Base-by-base conservation (phyloP, 257 asterid species). In the Agastache rugosa region DNA sequence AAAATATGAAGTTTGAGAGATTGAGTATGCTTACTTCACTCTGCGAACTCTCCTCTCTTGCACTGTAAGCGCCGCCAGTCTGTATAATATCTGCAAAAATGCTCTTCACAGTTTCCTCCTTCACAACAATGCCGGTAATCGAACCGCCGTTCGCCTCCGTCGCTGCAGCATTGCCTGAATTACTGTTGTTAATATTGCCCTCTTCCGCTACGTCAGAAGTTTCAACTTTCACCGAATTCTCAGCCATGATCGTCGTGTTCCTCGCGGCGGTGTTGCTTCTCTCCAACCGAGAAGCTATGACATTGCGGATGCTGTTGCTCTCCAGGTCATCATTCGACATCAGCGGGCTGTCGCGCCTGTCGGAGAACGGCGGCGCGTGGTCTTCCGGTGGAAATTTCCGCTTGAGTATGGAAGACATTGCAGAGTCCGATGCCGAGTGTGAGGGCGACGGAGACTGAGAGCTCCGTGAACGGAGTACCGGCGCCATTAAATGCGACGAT, bases 371-470 rank as follows among this genome's bases (percentile, higher is more conserved):
- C 67, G 90, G 97, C 63, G 91, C 96, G 86, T 81, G 97, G 82
- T 93, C 97, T 1, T 88, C 97, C 51, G 96, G 79, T 19, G 83
- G 86, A 45, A 86, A 79, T 83, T 93, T 91, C 39, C 99, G 97
- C 81, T 95, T 92, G 86, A 78, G 97, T 69, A 95, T 82, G 6
- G 98, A 87, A 20, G 99, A 95, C 55, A 96, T 90, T 74, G 96
- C 99, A 67, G 99, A 90, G 70, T 98, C 98, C 56, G n/a, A n/a
- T n/a, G n/a, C n/a, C n/a, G n/a, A n/a, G n/a, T n/a, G n/a, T n/a
- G n/a, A n/a, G n/a, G 99, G 98, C 35, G 99, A 95, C 76, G 93
- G 91, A 11, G 99, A 90, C 37, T 90, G 98, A 29, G 97, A 92
- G 79, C 96, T 92, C 74, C 99, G 96, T 0, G 99, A 95, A 45